Base-by-base conservation (phyloP, 352 stramenopile species). In the Phytopythium ostracodes region DNA sequence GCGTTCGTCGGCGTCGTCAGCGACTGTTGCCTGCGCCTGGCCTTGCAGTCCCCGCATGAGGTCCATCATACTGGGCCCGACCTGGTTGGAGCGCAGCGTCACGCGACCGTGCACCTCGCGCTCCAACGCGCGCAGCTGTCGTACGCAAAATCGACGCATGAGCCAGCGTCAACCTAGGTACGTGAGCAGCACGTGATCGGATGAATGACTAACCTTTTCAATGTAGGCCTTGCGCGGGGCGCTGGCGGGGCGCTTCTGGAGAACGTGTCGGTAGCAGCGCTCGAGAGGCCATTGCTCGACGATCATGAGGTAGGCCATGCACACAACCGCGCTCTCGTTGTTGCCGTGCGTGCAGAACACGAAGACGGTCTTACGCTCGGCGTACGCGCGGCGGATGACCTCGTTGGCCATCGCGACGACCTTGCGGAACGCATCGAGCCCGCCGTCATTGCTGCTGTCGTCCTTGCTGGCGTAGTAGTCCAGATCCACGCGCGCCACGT, bases 331-430 rank as follows among this genome's bases (percentile, higher is more conserved):
- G 43, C 81, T 81, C 61, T 90, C 81, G 63, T 90, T 90, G 56
- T 80, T 88, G 50, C 81, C 81, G 33, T 88, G 76, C 18, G 81
- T 90, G 60, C 81, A 90, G 56, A 81, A 87, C n/a, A 90, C 73
- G 42, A 90, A 83, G 0, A 88, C 73, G 15, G 73, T 88, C 58
- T 79, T 79, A 29, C 71, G 67, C 31, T 79, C 65, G 10, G 70
- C 62, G 0, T 64, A 59, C 20, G 78, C 81, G 20, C 56, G 59
- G 40, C 66, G 67, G 31, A 90, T 76, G 67, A 83, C 72, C 14
- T 79, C 69, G 53, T 83, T 88, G 29, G 75, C 75, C 29, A 60
- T 52, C 46, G 43, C 66, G 38, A 87, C 50, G 60, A 64, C 79
- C 29, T 44, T 53, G 47, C 80, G 75, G 68, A 90, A 90, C 35